Conservation (phyloP, 2,329 filamentous ascomycete genomes). For the Metarhizium album region DNA sequence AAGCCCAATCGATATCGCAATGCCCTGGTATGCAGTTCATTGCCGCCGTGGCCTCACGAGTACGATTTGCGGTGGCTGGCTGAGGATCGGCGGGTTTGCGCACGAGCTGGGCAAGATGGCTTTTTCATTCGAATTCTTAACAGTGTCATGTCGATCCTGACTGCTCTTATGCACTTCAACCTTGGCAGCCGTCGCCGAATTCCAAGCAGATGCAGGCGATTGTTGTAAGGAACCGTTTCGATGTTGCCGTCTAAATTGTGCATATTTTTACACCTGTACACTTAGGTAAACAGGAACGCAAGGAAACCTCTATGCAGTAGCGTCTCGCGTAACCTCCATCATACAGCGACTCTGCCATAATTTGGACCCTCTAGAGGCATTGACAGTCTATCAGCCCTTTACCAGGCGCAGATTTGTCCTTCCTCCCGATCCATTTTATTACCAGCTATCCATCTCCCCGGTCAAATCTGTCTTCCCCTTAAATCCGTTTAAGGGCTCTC, state of each 20-base stretch:
- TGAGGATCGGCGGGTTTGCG: background rate
- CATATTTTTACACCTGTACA: conserved; percentile 45
- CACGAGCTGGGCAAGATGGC: background rate
- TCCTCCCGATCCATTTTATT: background rate
- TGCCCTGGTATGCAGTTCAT: background rate
- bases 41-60: no score
- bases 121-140: background rate
- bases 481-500: conserved; percentile 35
- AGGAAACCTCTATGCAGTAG: conserved; percentile 40
- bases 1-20: background rate
- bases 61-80: background rate
- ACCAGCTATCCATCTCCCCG: background rate
- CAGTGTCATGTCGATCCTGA: background rate
- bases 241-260: conserved; percentile 32
- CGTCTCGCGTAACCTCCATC: conserved; percentile 25
- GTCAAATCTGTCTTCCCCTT: background rate
- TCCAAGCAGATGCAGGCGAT: background rate
- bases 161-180: background rate
- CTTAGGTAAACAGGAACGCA: conserved; percentile 31
- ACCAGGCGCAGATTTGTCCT: background rate
- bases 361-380: conserved; percentile 4
- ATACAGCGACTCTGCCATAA: conserved; percentile 23
- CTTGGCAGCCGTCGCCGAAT: background rate
- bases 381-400: conserved; percentile 2
- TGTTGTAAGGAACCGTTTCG: background rate